These are phyloP conservation scores for Periconia digitata DNA, from an alignment of 2,329 filamentous ascomycete species.

Conservation along the genomic window DNA sequence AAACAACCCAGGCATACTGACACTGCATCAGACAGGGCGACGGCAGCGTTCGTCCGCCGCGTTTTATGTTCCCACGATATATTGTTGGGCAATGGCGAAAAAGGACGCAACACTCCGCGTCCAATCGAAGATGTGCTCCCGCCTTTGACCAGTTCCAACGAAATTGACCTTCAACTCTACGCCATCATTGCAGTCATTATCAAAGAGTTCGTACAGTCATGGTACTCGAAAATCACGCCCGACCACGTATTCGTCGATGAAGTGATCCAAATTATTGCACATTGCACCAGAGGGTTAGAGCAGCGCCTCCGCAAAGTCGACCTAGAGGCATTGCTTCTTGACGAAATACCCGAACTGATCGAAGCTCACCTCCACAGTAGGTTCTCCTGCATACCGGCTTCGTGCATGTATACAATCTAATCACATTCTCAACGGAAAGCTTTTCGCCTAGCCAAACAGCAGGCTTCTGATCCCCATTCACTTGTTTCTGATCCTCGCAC, in stretches of 20 bases:
- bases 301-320: constrained; percentile 82
- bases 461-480: constrained; percentile 59
- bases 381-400: constrained; percentile 28
- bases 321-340: constrained; percentile 77
- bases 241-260: constrained; percentile 88
- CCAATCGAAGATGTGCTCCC: constrained; percentile 82
- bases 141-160: constrained; percentile 89
- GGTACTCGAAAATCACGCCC: constrained; percentile 91
- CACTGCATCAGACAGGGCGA: constrained; percentile 74
- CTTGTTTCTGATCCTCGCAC: constrained; percentile 64
- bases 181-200: constrained; percentile 87
- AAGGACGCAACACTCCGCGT: constrained; percentile 58
- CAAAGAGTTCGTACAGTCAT: constrained; percentile 85
- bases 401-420: constrained; percentile 27
- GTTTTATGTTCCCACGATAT: constrained; percentile 73
- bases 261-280: constrained; percentile 85
- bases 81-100: constrained; percentile 52
- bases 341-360: constrained; percentile 83
- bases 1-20: constrained; percentile 18
- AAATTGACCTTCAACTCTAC: constrained; percentile 90
- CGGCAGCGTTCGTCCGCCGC: constrained; percentile 76
- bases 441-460: constrained; percentile 67
- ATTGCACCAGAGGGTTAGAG: constrained; percentile 85
- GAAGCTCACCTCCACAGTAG: constrained; percentile 79
- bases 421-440: constrained; percentile 53